Conservation (phyloP, 2,329 filamentous ascomycete species). For the Claviceps sp. region DNA sequence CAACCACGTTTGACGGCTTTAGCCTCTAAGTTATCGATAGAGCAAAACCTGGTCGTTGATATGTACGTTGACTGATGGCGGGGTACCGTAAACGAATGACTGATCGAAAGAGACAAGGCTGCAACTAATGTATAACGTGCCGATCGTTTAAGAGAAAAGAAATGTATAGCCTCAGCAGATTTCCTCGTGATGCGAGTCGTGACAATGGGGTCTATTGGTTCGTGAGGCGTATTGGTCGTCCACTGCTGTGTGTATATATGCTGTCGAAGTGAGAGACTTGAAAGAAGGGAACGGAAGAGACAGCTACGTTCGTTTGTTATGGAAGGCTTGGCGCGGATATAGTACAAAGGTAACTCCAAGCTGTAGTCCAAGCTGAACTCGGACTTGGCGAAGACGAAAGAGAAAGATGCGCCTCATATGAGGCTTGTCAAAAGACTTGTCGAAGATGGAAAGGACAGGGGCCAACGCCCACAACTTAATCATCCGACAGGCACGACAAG, state of each 20-base stretch:
- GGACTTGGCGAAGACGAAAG: constrained; percentile 4
- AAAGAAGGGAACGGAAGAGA: constrained; percentile 1
- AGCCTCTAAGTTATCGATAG: not conserved
- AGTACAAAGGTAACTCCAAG: not conserved
- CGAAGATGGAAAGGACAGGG: constrained; percentile 3
- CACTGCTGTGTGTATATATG: not conserved
- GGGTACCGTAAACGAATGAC: not conserved
- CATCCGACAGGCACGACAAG: constrained; percentile 3
- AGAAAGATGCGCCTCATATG: constrained; percentile 2
- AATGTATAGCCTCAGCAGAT: not conserved
- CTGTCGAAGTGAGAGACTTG: not conserved
- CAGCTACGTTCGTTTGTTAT: constrained; percentile 3
- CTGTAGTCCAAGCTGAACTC: constrained; percentile 1
- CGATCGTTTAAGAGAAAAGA: not conserved
- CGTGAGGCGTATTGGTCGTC: not conserved
- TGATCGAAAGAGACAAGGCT: not conserved
- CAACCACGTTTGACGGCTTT: not conserved
- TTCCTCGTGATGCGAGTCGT: not conserved
- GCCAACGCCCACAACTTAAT: constrained; percentile 4
- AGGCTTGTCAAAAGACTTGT: constrained; percentile 5
- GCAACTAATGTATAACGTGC: not conserved
- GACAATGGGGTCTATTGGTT: not conserved
- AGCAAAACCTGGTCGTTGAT: not conserved
- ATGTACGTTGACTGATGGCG: not conserved
- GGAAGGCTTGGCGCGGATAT: not conserved